These are phyloP conservation scores for Penicillium egyptiacum DNA, from an alignment of 495 filamentous ascomycete species.

Conservation along the genomic window DNA sequence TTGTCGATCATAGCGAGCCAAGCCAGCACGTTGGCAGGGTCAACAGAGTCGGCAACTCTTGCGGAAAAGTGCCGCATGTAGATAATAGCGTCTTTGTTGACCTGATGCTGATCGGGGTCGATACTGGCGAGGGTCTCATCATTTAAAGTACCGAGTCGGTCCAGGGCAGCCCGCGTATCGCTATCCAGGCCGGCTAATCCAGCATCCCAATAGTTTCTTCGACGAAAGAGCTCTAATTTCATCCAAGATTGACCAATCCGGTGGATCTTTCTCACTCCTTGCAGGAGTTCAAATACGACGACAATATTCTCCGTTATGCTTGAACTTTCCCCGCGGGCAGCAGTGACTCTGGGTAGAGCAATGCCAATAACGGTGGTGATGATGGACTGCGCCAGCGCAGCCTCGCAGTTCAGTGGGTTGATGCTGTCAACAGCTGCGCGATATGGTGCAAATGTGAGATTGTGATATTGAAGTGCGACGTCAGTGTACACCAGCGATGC, in stretches of 20 bases:
- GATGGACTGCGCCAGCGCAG: conserved; percentile 52
- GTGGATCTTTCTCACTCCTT: conserved; percentile 39
- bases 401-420: conserved; percentile 49
- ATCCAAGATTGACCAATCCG: conserved; percentile 36
- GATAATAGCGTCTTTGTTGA: conserved; percentile 33
- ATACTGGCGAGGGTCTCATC: conserved; percentile 23
- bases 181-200: conserved; percentile 18
- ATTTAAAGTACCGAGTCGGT: conserved; percentile 28
- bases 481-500: conserved; percentile 47
- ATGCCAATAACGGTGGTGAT: conserved; percentile 51
- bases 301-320: conserved; percentile 42
- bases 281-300: conserved; percentile 38
- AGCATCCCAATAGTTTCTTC: conserved; percentile 21
- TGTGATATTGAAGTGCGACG: conserved; percentile 51
- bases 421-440: conserved; percentile 47
- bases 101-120: conserved; percentile 29
- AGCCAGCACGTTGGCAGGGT: conserved; percentile 35
- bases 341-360: conserved; percentile 44
- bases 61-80: conserved; percentile 33
- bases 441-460: conserved; percentile 47
- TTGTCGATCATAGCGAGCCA: conserved; percentile 41
- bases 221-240: conserved; percentile 27
- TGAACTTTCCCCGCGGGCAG: conserved; percentile 30
- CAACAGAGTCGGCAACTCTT: conserved; percentile 20
- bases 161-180: conserved; percentile 29